A percentile compares a stretch with the other conserved stretches of the same genome.
These are phyloP conservation scores for Pseudocercospora cruenta DNA, from an alignment of 2,329 filamentous ascomycete genomes.

Conservation along the genomic window DNA sequence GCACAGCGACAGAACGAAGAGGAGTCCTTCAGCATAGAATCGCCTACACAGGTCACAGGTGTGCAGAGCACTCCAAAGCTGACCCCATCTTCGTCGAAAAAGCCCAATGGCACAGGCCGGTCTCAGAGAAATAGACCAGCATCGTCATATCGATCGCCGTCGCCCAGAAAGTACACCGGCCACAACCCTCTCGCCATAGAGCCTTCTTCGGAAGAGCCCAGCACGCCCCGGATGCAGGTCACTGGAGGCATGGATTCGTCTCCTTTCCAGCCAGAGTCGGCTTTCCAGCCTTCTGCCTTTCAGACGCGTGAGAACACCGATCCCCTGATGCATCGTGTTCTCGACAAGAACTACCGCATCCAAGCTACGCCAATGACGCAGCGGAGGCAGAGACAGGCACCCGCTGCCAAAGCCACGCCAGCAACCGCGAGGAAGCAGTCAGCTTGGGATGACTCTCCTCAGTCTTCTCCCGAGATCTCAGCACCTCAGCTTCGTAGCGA, in stretches of 20 bases:
- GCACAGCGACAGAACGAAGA: slow-evolving; percentile 39
- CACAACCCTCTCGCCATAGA: slow-evolving; percentile 36
- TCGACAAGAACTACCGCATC: slow-evolving; percentile 93
- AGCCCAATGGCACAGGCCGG: slow-evolving; percentile 34
- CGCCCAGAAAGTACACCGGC: slow-evolving; percentile 47
- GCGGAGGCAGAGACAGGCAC: slow-evolving; percentile 27
- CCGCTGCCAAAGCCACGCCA: slow-evolving; percentile 38
- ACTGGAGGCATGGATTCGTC: slow-evolving; percentile 44
- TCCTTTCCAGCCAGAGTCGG: slow-evolving; percentile 55
- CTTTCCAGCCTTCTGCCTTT: slow-evolving; percentile 41
- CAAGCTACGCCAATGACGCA: slow-evolving; percentile 79
- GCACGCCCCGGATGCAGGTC: slow-evolving; percentile 34
- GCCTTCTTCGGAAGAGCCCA: slow-evolving; percentile 33
- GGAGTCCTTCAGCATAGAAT: slow-evolving; percentile 69
- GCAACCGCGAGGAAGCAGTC: slow-evolving; percentile 40
- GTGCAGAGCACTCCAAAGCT: slow-evolving; percentile 64
- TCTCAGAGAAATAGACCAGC: slow-evolving; percentile 21
- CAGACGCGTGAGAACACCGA: slow-evolving; percentile 58
- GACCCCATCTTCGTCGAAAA: slow-evolving; percentile 42
- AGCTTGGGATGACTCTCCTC: slow-evolving; percentile 51
- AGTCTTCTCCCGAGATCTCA: slow-evolving; percentile 67
- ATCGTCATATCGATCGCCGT: slow-evolving; percentile 36
- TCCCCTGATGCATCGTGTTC: slow-evolving; percentile 83
- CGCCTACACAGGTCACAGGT: slow-evolving; percentile 51
- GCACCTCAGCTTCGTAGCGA: slow-evolving; percentile 83